Base-by-base conservation (phyloP, 306 rosid species). In the Quercus berberidifolia region DNA sequence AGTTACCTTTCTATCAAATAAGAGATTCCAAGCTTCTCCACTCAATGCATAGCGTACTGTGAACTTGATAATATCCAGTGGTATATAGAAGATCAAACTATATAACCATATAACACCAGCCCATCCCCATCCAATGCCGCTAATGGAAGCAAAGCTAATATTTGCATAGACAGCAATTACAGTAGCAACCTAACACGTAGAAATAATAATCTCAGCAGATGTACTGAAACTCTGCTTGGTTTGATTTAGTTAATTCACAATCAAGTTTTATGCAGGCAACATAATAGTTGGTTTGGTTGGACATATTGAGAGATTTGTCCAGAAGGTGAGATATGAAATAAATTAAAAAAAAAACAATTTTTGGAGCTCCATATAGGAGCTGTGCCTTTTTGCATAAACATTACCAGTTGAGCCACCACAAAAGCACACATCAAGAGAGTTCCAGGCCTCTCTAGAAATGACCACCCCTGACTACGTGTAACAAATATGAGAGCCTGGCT, bases 401-500 rank as follows among this genome's bases (percentile, higher is more conserved):
- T 69, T 91, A 93, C 96, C 92, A 93, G 81, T 79, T 93, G 96
- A 75, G 94, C 96, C 77, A 93, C 55, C 74, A 93, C 90, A 84
- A 93, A 93, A 68, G 96, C 97, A 19, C 88, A 86, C 91, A 91
- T 88, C 81, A 93, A 78, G 60, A 93, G 87, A 81, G 11, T 21
- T 76, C 97, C 97, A 7, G 96, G 97, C 77, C 97, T 85, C 82
- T 93, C 97, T 26, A 83, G 80, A 79, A 88, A 93, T 21, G 96
- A 93, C 91, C 91, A 93, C 8, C 93, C 85, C 65, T 84, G 91
- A 72, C 96, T 91, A 10, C 96, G 87, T 18, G 97, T 93, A 26
- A 93, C 97, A 81, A 93, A 91, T 74, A 93, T 93, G 77, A 93
- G 89, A 81, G 97, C 97, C 84, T 93, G 96, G 79, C 97, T 93